phyloP scores from a whole-genome alignment of 495 filamentous ascomycete genomes.

The Neurospora sp. region DNA sequence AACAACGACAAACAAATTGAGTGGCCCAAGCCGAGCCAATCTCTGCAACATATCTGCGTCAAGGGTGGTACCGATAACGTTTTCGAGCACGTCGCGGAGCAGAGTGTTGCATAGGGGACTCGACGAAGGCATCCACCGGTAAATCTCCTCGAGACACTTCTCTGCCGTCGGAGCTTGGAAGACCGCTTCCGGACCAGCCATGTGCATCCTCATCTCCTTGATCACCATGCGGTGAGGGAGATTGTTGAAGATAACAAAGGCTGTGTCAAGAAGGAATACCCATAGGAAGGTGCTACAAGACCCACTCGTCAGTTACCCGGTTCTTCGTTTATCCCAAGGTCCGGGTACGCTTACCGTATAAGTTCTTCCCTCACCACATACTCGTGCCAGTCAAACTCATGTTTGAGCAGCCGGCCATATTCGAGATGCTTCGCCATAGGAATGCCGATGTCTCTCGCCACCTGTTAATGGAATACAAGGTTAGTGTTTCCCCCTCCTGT shows the following conservation, averaged over 20 bases:
- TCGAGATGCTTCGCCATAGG: constrained; percentile 16
- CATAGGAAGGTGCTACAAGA: constrained; percentile 12
- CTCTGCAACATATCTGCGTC: constrained; percentile 4
- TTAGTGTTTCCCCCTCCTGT: background rate
- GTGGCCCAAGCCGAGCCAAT: constrained; percentile 16
- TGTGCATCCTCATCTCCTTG: constrained; percentile 25
- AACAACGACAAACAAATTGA: constrained; percentile 22
- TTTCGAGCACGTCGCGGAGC: constrained; percentile 20
- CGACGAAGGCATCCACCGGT: constrained; percentile 12
- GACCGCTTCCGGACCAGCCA: constrained; percentile 21
- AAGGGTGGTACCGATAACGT: constrained; percentile 10
- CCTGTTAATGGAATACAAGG: constrained; percentile 2
- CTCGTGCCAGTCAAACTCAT: constrained; percentile 20
- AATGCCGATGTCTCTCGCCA: constrained; percentile 20
- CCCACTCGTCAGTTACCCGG: background rate
- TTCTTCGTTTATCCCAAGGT: background rate
- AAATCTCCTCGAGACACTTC: constrained; percentile 16
- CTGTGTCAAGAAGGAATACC: constrained; percentile 22
- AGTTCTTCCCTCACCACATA: constrained; percentile 19
- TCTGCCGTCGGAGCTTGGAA: constrained; percentile 18
- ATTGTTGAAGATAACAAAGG: constrained; percentile 27
- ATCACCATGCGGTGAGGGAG: constrained; percentile 25
- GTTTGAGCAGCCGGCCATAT: constrained; percentile 11
- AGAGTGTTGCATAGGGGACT: constrained; percentile 16
- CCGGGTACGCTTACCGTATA: constrained; percentile 13